These are phyloP conservation scores for Candida boleticola DNA, from an alignment of 805 yeast species.

Conservation along the genomic window DNA sequence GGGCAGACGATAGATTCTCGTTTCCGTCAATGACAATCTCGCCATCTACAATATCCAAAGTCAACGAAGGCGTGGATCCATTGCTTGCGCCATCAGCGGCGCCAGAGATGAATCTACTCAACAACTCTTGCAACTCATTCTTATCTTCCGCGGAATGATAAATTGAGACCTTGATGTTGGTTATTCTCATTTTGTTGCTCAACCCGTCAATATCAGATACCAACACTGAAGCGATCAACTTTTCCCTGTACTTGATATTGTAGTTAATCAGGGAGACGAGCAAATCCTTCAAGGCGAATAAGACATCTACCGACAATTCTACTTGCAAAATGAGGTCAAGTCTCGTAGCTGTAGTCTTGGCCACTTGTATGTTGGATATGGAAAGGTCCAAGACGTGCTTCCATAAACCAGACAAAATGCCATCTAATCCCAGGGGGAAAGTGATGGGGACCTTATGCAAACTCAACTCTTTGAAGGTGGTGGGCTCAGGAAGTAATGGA, in stretches of 20 bases:
- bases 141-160: neutral
- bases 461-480: neutral
- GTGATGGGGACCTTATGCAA: neutral
- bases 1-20: constrained; percentile 10
- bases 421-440: neutral
- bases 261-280: constrained; percentile 19
- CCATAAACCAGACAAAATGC: neutral
- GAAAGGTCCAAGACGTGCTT: neutral
- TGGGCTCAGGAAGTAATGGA: neutral
- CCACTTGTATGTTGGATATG: neutral
- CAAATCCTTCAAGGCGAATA: constrained; percentile 5
- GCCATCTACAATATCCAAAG: constrained; percentile 26
- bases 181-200: neutral
- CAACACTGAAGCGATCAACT: constrained; percentile 1
- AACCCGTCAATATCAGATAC: neutral
- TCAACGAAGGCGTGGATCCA: constrained; percentile 14
- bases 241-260: constrained; percentile 12
- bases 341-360: neutral
- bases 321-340: neutral
- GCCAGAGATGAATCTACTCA: constrained; percentile 42
- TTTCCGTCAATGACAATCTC: constrained; percentile 14
- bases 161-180: neutral
- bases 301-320: neutral
- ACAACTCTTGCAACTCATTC: constrained; percentile 25
- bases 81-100: neutral